Percentiles rank a stretch among this genome's conserved stretches.
These are phyloP conservation scores for Blastocystis sp. DNA, from an alignment of 352 stramenopile genomes.

Conservation along the genomic window DNA sequence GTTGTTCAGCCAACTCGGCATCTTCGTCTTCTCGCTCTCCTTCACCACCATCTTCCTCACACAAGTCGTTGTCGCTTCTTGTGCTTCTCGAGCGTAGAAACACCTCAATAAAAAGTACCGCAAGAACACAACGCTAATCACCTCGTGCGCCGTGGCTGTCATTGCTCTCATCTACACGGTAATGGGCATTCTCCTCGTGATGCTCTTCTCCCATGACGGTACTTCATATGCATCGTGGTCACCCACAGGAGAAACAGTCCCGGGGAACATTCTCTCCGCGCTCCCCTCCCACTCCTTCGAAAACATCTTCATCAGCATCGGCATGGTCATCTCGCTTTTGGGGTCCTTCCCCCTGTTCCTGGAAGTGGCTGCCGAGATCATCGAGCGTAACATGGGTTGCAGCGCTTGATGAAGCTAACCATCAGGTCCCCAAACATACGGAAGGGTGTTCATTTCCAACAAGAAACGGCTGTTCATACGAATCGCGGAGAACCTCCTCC, in stretches of 20 bases:
- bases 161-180: background rate
- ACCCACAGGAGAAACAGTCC: background rate
- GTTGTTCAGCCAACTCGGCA: background rate
- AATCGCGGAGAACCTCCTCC: background rate
- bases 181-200: background rate
- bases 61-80: background rate
- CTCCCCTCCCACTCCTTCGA: slow-evolving; percentile 8
- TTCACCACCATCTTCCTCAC: background rate
- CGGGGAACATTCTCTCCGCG: slow-evolving; percentile 41
- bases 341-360: slow-evolving; percentile 59
- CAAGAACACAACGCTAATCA: background rate
- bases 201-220: background rate
- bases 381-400: background rate
- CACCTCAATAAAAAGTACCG: background rate
- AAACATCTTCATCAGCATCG: slow-evolving; percentile 59
- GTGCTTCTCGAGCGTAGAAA: background rate
- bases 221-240: background rate
- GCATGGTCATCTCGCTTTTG: slow-evolving; percentile 63
- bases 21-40: background rate
- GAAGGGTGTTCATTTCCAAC: slow-evolving; percentile 49
- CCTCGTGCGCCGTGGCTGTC: background rate
- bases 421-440: slow-evolving; percentile 6
- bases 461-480: background rate
- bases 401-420: background rate
- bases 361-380: slow-evolving; percentile 12